Evolutionary conservation across 2,329 filamentous ascomycete genomes (phyloP), one percentile per base, ranked within the genome.

Genomic region (Trichoderma koningii): DNA sequence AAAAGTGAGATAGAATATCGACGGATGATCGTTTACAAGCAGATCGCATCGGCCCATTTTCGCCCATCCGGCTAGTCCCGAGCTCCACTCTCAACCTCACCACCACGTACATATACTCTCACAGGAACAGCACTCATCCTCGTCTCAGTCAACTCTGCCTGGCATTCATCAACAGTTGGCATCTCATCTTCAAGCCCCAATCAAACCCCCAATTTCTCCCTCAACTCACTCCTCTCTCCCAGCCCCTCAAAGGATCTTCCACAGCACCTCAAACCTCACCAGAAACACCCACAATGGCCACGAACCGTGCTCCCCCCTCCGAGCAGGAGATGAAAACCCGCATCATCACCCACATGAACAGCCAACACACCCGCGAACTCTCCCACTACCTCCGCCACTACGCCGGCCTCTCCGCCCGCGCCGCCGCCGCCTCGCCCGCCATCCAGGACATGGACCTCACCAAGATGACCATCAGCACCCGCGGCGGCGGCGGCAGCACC

Each of bases 281-380:
- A 30, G 12, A 44, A 14, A 0, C 7, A 15, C 5, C n/a, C 41
- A 17, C n/a, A 45, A 42, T 47, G 57, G 57, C 59, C 14, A 51
- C 59, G 17, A 47, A 45, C 21, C 38, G 52, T 2, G 42, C 47
- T 3, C 50, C 47, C 15, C 53, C 65, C 65, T 63, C 70, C n/a
- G 73, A 76, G 23, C 71, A 71, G 55, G 71, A 70, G 42, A 70
- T 73, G 65, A 76, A 73, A 53, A 69, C 70, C 45, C 76, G 78
- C 70, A 80, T 80, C 75, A 85, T 94, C 73, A 82, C 82, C 41
- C 93, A 97, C 81, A 95, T 97, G 91, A 97, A 97, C 79, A 80
- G 81, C 50, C 90, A 94, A 76, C 94, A 97, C 78, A 80, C 83
- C 59, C 83, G 86, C 70, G 91, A 92, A 65, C 86, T 97, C 56